phyloP scores from a whole-genome alignment of 2,329 filamentous ascomycete species.

The Calonectria pauciramosa region DNA sequence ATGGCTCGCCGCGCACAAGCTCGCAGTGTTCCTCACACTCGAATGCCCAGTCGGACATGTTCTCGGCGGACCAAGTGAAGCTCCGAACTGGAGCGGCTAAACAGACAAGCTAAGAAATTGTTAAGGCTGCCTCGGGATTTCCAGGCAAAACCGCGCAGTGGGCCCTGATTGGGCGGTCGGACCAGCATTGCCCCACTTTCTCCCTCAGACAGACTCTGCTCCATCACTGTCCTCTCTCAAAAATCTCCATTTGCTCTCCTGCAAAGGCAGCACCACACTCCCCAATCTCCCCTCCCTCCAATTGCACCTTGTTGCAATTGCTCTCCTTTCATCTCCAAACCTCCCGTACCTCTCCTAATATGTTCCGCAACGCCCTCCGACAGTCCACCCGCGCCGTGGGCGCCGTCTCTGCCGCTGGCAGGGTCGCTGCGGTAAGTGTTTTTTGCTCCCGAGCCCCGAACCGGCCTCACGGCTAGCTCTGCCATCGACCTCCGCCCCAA shows the following conservation, averaged over 20 bases:
- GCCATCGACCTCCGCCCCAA: conserved; percentile 56
- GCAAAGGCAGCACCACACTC: conserved; percentile 63
- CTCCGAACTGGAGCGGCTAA: conserved; percentile 43
- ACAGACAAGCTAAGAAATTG: conserved; percentile 49
- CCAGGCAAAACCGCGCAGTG: conserved; percentile 56
- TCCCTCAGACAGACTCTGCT: conserved; percentile 59
- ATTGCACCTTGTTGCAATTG: conserved; percentile 76
- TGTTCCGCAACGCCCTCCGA: conserved; percentile 99
- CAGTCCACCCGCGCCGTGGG: conserved; percentile 96
- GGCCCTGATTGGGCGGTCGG: conserved; percentile 51
- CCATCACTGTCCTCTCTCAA: conserved; percentile 57
- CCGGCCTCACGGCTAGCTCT: conserved; percentile 58
- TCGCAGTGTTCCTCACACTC: neutral
- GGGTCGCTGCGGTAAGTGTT: conserved; percentile 92
- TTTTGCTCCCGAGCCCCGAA: conserved; percentile 53
- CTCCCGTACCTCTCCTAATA: conserved; percentile 71
- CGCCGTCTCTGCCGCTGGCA: conserved; percentile 91
- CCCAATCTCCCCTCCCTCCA: conserved; percentile 73
- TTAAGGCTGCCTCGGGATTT: conserved; percentile 55
- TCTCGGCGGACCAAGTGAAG: conserved; percentile 41
- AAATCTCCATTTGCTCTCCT: conserved; percentile 61
- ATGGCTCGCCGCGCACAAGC: conserved; percentile 4
- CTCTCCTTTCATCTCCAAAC: conserved; percentile 66
- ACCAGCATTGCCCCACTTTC: conserved; percentile 54
- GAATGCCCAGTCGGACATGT: conserved; percentile 29